These are phyloP conservation scores for Clitoria ternatea DNA, from an alignment of 306 rosid species.

Conservation along the genomic window DNA sequence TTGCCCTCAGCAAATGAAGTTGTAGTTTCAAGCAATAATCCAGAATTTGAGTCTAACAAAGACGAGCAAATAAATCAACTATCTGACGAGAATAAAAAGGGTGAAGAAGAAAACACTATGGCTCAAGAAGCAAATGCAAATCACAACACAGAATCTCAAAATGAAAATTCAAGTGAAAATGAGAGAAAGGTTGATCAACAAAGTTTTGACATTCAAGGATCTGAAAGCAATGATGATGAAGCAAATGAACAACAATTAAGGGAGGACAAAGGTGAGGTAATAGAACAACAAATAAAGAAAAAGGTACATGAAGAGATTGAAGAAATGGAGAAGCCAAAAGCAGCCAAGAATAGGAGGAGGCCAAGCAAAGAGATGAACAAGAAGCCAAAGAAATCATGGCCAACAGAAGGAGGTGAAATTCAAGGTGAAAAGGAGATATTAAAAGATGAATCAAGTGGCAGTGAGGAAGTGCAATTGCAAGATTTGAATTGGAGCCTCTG, in stretches of 20 bases:
- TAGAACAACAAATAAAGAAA: background rate
- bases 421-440: conserved; percentile 56
- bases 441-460: conserved; percentile 29
- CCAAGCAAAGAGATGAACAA: conserved; percentile 32
- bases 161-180: background rate
- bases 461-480: conserved; percentile 24
- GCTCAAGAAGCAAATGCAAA: background rate
- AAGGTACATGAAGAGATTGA: background rate
- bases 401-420: conserved; percentile 52
- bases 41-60: conserved; percentile 9
- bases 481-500: conserved; percentile 62
- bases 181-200: background rate
- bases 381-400: conserved; percentile 52
- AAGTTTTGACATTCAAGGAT: conserved; percentile 15
- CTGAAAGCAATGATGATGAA: conserved; percentile 13
- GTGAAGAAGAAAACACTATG: background rate
- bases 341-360: background rate
- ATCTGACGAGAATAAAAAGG: conserved; percentile 4
- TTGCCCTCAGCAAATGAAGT: background rate
- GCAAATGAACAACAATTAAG: conserved; percentile 8
- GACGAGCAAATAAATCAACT: background rate
- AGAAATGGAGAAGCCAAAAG: conserved; percentile 8
- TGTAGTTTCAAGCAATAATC: background rate
- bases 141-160: conserved; percentile 15
- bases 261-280: conserved; percentile 27